Base-by-base conservation (phyloP, 1,284 basidiomycete species). In the Retiboletus fuscus region DNA sequence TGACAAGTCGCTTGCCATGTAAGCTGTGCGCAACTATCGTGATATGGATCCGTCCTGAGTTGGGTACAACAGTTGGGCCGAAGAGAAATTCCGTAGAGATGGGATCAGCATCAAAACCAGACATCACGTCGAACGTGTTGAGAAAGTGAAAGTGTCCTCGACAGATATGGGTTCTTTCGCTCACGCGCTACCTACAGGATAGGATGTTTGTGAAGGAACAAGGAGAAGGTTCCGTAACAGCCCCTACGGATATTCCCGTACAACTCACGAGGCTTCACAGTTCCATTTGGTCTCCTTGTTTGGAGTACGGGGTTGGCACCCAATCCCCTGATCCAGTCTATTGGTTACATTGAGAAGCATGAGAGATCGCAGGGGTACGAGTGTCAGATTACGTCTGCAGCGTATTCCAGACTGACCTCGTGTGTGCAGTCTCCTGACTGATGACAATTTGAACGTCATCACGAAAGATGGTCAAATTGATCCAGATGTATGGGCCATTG, bases 261-360 rank as follows among this genome's bases (percentile, higher is more conserved):
- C 47, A 28, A 22, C 73, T 81, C 63, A 74, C 60, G 66, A 66
- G 39, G 55, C 20, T 73, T 64, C 70, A 72, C 49, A 93, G 93
- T 94, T 39, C 91, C 90, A 20, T 95, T 92, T 79, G 95, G 95
- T 22, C 84, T 96, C 51, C 87, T 95, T 10, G 94, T 97, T 26
- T 96, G 95, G 96, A 92, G 91, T 75, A 96, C 95, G 8, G 95
- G 94, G 3, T 85, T 96, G 13, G 88, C 93, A 15, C 90, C 93
- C 5, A 96, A 96, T 77, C 94, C 95, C 13, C 84, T 96, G 57
- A 87, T 96, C 62, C 82, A 88, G 68, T 85, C 87, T 0, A 88
- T 95, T 63, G 81, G 82, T 7, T 90, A 88, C 65, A 84, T 92
- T 1, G 82, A 88, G 77, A 93, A 94, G 78, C 87, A 95, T 73